These are phyloP conservation scores for Dendrocalamus latiflorus DNA, from an alignment of 202 grass and related monocot species.

Conservation along the genomic window DNA sequence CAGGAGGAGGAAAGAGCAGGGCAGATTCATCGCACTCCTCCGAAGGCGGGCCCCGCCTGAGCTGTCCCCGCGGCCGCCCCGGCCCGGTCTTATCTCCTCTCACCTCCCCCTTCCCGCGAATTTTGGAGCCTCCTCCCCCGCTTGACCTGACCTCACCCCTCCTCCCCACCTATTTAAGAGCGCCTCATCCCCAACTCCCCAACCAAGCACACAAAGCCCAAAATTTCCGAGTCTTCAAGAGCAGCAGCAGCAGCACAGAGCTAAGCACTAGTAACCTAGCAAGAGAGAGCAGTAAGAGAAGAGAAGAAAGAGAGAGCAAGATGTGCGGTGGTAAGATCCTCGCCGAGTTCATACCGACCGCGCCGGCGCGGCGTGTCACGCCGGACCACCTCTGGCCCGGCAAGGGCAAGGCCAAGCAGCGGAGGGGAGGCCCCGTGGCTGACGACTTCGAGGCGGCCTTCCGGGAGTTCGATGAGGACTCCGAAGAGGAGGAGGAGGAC, in stretches of 20 bases:
- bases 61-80: background rate
- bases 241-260: background rate
- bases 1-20: background rate
- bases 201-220: background rate
- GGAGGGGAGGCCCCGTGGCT: background rate
- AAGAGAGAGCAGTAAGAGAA: background rate
- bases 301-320: background rate
- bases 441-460: slow-evolving; percentile 65
- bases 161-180: slow-evolving; percentile 18
- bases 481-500: slow-evolving; percentile 4
- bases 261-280: background rate
- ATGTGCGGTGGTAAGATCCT: slow-evolving; percentile 79
- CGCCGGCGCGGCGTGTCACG: slow-evolving; percentile 27
- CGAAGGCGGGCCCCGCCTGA: background rate
- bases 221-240: too few species aligned
- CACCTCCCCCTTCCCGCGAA: slow-evolving; percentile 19
- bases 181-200: background rate
- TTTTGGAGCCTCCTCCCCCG: slow-evolving; percentile 16
- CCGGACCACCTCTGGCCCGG: slow-evolving; percentile 12
- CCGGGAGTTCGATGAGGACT: slow-evolving; percentile 34
- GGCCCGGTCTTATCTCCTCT: slow-evolving; percentile 1
- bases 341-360: slow-evolving; percentile 45
- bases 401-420: background rate
- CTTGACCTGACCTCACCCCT: background rate
- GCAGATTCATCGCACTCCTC: slow-evolving; percentile 19